These are phyloP conservation scores for Discostella stelligeroides DNA, from an alignment of 108 stramenopile species.

Conservation along the genomic window DNA sequence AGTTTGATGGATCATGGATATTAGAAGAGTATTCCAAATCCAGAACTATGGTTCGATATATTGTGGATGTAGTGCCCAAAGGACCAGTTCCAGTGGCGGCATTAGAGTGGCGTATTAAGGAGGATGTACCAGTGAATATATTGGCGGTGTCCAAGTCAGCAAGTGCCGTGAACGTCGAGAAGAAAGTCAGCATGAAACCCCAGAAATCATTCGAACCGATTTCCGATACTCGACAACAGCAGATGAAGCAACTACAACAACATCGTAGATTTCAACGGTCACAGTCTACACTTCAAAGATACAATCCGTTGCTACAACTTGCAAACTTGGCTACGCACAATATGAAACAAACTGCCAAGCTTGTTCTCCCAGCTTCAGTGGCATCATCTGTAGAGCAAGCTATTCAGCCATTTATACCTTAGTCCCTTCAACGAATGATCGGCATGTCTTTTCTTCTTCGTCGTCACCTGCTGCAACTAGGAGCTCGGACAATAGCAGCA, in stretches of 20 bases:
- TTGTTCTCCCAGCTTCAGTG: slow-evolving; percentile 15
- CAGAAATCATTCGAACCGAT: background rate
- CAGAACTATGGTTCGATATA: slow-evolving; percentile 72
- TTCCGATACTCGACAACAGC: background rate
- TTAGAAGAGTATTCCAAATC: slow-evolving; percentile 51
- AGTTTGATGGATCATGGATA: slow-evolving; percentile 87
- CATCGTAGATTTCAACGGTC: slow-evolving; percentile 2
- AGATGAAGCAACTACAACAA: slow-evolving; percentile 10
- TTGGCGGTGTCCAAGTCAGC: slow-evolving; percentile 85
- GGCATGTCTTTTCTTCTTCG: background rate
- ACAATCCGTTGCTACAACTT: slow-evolving; percentile 14
- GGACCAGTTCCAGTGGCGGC: slow-evolving; percentile 95
- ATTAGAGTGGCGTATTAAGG: slow-evolving; percentile 93
- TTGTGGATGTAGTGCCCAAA: slow-evolving; percentile 86
- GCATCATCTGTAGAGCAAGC: slow-evolving; percentile 18
- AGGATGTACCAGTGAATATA: slow-evolving; percentile 93
- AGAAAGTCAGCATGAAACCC: background rate
- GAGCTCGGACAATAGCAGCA: background rate
- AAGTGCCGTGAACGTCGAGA: background rate
- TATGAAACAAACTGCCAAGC: slow-evolving; percentile 29
- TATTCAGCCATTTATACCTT: slow-evolving; percentile 1
- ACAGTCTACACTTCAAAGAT: background rate
- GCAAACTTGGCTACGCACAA: slow-evolving; percentile 1
- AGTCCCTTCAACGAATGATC: background rate
- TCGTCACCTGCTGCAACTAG: no score